Evolutionary conservation across 1,284 basidiomycete genomes (phyloP).

Genomic region (Microbotryum scabiosae): DNA sequence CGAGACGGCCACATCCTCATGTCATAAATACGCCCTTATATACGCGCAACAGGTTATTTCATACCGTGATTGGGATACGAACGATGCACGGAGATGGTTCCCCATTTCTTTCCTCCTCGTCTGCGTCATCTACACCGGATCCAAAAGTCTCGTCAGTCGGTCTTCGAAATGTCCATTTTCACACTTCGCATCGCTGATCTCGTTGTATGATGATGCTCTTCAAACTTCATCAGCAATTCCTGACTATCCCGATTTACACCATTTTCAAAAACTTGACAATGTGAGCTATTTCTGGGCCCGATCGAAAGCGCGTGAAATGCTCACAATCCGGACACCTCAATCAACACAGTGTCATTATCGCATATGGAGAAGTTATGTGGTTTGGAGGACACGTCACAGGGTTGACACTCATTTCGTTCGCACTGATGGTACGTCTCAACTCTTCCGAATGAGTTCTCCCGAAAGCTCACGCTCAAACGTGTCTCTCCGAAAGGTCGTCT

Average conservation of each 20-base stretch:
- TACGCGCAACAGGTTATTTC: conserved; percentile 53
- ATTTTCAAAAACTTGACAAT: conserved; percentile 99
- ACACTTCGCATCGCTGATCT: not conserved
- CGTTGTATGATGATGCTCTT: not conserved
- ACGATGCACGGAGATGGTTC: conserved; percentile 87
- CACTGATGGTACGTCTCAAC: conserved; percentile 60
- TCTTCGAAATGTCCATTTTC: not conserved
- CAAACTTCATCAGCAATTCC: conserved; percentile 59
- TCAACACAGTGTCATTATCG: conserved; percentile 48
- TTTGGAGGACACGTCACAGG: conserved; percentile 84
- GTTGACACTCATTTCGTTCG: conserved; percentile 79
- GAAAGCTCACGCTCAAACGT: not conserved
- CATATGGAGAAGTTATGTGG: conserved; percentile 96
- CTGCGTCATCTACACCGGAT: conserved; percentile 94
- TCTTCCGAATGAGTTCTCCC: not conserved
- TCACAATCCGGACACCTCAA: no score
- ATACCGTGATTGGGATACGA: conserved; percentile 73
- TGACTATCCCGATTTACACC: conserved; percentile 75
- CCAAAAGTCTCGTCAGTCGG: conserved; percentile 72
- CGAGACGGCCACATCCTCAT: not conserved
- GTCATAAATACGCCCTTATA: not conserved
- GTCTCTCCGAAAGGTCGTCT: conserved; percentile 57
- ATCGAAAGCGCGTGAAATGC: no score
- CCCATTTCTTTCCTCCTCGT: conserved; percentile 90
- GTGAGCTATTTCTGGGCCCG: conserved; percentile 51